These are phyloP conservation scores for Clarireedia homoeocarpa DNA, from an alignment of 2,329 filamentous ascomycete genomes.

Conservation along the genomic window DNA sequence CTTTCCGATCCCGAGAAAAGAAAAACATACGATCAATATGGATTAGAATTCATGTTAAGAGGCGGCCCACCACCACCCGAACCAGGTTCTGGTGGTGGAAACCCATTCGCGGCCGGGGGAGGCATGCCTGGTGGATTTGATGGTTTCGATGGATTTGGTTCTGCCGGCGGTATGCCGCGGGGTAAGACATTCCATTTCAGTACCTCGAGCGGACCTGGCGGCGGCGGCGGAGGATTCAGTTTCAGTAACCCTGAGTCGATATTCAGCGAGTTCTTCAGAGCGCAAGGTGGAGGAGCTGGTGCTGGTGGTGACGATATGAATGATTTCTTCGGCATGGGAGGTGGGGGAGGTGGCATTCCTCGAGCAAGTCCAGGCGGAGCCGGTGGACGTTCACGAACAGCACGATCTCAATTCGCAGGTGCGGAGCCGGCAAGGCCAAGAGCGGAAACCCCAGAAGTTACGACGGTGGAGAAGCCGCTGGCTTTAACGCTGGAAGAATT, in stretches of 20 bases:
- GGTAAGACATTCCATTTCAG: conserved; percentile 42
- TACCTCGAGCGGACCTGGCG: conserved; percentile 36
- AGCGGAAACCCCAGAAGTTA: conserved; percentile 69
- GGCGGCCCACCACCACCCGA: conserved; percentile 66
- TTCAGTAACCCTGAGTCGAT: conserved; percentile 81
- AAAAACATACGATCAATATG: conserved; percentile 89
- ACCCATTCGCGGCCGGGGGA: conserved; percentile 52
- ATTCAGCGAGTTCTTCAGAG: conserved; percentile 75
- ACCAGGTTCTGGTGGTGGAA: conserved; percentile 43
- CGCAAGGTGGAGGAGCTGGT: conserved; percentile 34
- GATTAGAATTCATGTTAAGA: conserved; percentile 83
- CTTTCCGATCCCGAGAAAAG: conserved; percentile 95
- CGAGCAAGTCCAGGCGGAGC: conserved; percentile 39
- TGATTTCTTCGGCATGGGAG: conserved; percentile 40
- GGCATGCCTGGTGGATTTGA: conserved; percentile 46
- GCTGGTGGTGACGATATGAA: conserved; percentile 41
- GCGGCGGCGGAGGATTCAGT: conserved; percentile 53
- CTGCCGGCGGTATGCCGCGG: conserved; percentile 40
- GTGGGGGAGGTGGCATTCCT: conserved; percentile 14
- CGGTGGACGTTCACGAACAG: conserved; percentile 36
- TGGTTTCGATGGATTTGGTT: conserved; percentile 36
- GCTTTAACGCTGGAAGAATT: conserved; percentile 81
- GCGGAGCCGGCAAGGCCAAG: conserved; percentile 32
- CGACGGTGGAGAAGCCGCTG: conserved; percentile 79
- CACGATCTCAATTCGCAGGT: conserved; percentile 29